These are phyloP conservation scores for Candida endomychidarum DNA, from an alignment of 805 yeast genomes.

Conservation along the genomic window DNA sequence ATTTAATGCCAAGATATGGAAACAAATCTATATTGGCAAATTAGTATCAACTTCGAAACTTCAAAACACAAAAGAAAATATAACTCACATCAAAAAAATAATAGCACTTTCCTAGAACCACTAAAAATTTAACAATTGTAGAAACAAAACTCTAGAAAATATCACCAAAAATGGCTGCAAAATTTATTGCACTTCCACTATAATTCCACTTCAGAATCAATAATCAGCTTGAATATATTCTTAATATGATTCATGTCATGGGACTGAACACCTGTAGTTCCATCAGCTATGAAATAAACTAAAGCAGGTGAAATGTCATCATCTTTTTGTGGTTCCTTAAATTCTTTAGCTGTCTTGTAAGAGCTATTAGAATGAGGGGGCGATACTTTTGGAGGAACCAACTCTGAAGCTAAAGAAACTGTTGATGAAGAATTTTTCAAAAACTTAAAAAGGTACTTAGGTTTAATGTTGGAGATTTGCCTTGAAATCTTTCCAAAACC, in stretches of 20 bases:
- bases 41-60: too few relatives aligned
- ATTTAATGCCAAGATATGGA: too few relatives aligned
- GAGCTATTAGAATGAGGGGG: neutral
- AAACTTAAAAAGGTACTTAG: neutral
- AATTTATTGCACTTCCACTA: neutral
- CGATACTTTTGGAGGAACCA: neutral
- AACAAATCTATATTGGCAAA: too few relatives aligned
- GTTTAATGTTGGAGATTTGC: neutral
- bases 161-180: slow-evolving; percentile 7
- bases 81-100: too few relatives aligned
- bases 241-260: neutral
- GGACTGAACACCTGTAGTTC: too few relatives aligned
- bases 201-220: slow-evolving; percentile 2
- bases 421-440: slow-evolving; percentile 2
- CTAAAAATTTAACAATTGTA: too few relatives aligned
- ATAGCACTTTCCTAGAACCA: too few relatives aligned
- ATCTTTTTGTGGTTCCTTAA: neutral
- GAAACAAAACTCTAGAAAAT: too few relatives aligned
- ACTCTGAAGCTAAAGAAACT: neutral
- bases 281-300: slow-evolving; percentile 1
- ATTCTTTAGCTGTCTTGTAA: neutral
- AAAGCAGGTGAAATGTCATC: slow-evolving; percentile 1
- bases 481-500: neutral
- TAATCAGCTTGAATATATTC: slow-evolving; percentile 1
- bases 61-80: too few relatives aligned